Conservation (phyloP, 371 early-diverging fungal species). For the Basidiobolus meristosporus region DNA sequence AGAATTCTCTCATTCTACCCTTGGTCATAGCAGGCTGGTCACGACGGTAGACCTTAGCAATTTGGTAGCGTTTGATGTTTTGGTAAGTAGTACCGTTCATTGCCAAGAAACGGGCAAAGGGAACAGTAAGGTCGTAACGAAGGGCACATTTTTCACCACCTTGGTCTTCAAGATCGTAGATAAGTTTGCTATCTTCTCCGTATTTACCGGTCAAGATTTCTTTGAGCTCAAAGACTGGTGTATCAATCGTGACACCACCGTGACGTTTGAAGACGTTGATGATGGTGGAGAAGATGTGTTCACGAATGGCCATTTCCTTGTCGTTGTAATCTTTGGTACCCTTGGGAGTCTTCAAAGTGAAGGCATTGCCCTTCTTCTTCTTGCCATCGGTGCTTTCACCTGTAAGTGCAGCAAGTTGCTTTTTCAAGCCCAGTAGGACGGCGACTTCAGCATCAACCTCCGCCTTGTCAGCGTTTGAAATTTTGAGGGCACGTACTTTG, state of each 20-base stretch:
- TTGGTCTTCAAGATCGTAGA: conserved; percentile 96
- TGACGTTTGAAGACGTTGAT: conserved; percentile 80
- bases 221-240: conserved; percentile 98
- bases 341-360: conserved; percentile 56
- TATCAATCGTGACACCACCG: conserved; percentile 96
- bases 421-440: conserved; percentile 31
- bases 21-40: conserved; percentile 98
- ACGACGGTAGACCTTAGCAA: conserved; percentile 98
- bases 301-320: conserved; percentile 88
- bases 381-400: conserved; percentile 12
- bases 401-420: conserved; percentile 23
- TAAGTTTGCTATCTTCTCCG: conserved; percentile 98
- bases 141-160: conserved; percentile 97
- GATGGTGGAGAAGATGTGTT: conserved; percentile 77
- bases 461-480: conserved; percentile 29
- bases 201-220: conserved; percentile 97
- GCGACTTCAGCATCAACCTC: conserved; percentile 32
- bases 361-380: conserved; percentile 14
- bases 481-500: conserved; percentile 36
- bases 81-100: conserved; percentile 67
- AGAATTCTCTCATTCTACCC: conserved; percentile 98
- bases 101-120: conserved; percentile 97
- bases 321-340: conserved; percentile 95
- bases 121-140: conserved; percentile 98
- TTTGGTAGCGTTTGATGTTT: conserved; percentile 95